These are phyloP conservation scores for Trypanosomatidae sp. DNA, from an alignment of 208 protist genomes.

Conservation along the genomic window DNA sequence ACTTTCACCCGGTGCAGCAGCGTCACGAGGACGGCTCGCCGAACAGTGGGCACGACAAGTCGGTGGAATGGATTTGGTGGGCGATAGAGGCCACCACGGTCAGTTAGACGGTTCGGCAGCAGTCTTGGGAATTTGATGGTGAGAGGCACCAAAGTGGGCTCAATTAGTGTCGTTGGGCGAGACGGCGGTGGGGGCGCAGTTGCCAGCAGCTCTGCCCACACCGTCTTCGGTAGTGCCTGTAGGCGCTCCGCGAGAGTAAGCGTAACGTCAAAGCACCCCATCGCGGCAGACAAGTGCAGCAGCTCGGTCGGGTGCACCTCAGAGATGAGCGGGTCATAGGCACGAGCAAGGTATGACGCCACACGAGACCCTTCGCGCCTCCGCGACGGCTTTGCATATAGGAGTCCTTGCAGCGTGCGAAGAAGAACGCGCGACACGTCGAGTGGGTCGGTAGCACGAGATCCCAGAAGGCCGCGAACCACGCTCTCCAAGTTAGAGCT, in stretches of 20 bases:
- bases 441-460: slow-evolving; percentile 18
- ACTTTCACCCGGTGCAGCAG: slow-evolving; percentile 53
- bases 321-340: slow-evolving; percentile 36
- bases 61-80: slow-evolving; percentile 50
- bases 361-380: slow-evolving; percentile 18
- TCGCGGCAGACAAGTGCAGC: slow-evolving; percentile 61
- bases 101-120: slow-evolving; percentile 32
- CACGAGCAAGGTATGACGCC: slow-evolving; percentile 29
- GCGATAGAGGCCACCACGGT: slow-evolving; percentile 37
- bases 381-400: slow-evolving; percentile 8
- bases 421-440: slow-evolving; percentile 45
- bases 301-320: slow-evolving; percentile 59
- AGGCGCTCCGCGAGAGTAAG: slow-evolving; percentile 37
- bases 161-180: slow-evolving; percentile 35
- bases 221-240: slow-evolving; percentile 31
- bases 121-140: slow-evolving; percentile 25
- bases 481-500: slow-evolving; percentile 38
- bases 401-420: slow-evolving; percentile 30
- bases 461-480: slow-evolving; percentile 49
- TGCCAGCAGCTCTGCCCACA: slow-evolving; percentile 41
- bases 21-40: slow-evolving; percentile 7
- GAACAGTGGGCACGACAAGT: slow-evolving; percentile 38
- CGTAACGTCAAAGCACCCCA: slow-evolving; percentile 46
- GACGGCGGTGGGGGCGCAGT: slow-evolving; percentile 41
- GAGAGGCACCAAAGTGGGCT: slow-evolving; percentile 41